A percentile compares a stretch with the other conserved stretches of the same genome.
phyloP scores from a whole-genome alignment of 2,329 filamentous ascomycete species.

The Podosphaera xanthii region DNA sequence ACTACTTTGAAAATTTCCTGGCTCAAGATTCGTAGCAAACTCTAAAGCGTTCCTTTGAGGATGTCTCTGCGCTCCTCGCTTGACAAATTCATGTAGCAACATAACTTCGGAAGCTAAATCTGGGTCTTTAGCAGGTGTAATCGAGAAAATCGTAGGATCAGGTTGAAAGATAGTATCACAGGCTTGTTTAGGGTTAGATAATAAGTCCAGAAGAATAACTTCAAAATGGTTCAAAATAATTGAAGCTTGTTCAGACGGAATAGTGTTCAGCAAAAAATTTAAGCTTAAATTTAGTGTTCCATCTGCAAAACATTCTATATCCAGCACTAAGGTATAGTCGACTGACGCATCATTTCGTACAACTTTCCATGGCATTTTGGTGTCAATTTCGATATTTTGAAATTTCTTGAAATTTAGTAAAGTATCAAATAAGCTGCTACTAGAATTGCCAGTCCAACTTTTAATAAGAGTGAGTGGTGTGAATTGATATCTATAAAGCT shows the following conservation, averaged over 20 bases:
- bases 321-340: conserved; percentile 63
- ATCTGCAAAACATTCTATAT: conserved; percentile 35
- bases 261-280: conserved; percentile 37
- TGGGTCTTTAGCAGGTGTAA: conserved; percentile 35
- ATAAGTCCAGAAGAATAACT: conserved; percentile 33
- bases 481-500: conserved; percentile 46
- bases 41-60: conserved; percentile 49
- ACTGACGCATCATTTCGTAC: conserved; percentile 43
- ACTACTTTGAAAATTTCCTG: conserved; percentile 22
- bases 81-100: conserved; percentile 60
- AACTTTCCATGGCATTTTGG: conserved; percentile 29
- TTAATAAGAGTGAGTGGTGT: conserved; percentile 51
- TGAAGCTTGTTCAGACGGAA: conserved; percentile 45
- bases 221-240: conserved; percentile 53
- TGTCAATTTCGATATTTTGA: conserved; percentile 9
- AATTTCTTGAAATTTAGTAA: conserved; percentile 62
- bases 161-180: conserved; percentile 8
- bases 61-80: conserved; percentile 29
- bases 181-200: conserved; percentile 23
- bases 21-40: conserved; percentile 38
- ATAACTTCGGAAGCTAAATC: conserved; percentile 30
- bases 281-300: conserved; percentile 36
- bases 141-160: conserved; percentile 29
- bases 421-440: conserved; percentile 56
- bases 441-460: conserved; percentile 41